phyloP scores from a whole-genome alignment of 208 protist species.

The Trypanosoma scelopori region DNA sequence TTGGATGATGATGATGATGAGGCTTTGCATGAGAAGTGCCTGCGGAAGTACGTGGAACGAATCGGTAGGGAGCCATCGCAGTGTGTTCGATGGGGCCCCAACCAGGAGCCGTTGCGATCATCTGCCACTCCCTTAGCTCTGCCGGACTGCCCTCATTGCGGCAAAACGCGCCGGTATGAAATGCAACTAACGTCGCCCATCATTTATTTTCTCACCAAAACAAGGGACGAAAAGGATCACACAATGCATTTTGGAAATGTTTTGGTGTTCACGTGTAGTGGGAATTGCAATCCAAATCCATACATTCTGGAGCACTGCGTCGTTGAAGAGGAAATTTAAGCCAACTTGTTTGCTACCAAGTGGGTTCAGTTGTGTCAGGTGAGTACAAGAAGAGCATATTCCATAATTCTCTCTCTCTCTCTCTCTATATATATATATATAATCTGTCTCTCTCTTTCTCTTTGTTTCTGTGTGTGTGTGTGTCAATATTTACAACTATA shows the following conservation, averaged over 20 bases:
- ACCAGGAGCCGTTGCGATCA: constrained; percentile 56
- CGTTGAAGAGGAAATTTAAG: constrained; percentile 81
- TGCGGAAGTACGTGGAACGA: constrained; percentile 77
- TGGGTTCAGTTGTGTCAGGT: neutral
- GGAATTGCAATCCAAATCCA: constrained; percentile 45
- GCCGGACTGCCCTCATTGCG: constrained; percentile 62
- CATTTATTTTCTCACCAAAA: constrained; percentile 80
- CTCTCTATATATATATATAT: too few relatives aligned
- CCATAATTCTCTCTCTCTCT: too few relatives aligned
- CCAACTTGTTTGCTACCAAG: neutral
- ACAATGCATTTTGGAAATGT: constrained; percentile 83
- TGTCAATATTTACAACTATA: too few relatives aligned
- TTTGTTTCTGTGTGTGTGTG: too few relatives aligned
- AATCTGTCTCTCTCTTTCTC: too few relatives aligned
- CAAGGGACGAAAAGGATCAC: constrained; percentile 52
- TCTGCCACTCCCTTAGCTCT: constrained; percentile 31
- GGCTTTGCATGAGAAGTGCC: constrained; percentile 49
- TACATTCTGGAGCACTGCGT: constrained; percentile 72
- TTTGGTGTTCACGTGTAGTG: constrained; percentile 75
- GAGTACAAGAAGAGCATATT: neutral
- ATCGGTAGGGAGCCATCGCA: constrained; percentile 72
- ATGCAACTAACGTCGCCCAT: constrained; percentile 77
- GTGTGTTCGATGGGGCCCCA: constrained; percentile 86
- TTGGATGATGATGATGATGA: constrained; percentile 82
- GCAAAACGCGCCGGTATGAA: constrained; percentile 64